Conservation (phyloP, 2,329 filamentous ascomycete species). For the Amphichorda felina region DNA sequence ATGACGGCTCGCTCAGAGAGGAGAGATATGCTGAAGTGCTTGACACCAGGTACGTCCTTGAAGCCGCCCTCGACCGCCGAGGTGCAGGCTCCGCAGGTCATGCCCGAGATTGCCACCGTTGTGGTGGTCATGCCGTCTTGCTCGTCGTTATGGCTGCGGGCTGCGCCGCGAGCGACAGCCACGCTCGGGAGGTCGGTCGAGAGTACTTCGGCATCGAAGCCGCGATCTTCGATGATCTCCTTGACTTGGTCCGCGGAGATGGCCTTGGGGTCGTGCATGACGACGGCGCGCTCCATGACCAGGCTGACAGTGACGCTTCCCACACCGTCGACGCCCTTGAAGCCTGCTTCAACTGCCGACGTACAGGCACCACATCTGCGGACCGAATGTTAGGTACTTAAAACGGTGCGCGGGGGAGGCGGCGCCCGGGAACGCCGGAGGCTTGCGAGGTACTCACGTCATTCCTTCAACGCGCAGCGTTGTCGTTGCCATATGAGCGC, state of each 20-base stretch:
- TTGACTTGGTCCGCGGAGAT: slow-evolving; percentile 65
- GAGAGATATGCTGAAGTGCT: slow-evolving; percentile 69
- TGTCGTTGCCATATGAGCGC: slow-evolving; percentile 71
- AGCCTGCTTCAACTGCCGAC: slow-evolving; percentile 85
- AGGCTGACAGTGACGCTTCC: slow-evolving; percentile 84
- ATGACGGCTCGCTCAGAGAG: slow-evolving; percentile 78
- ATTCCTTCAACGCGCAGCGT: slow-evolving; percentile 85
- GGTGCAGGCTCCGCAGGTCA: slow-evolving; percentile 87
- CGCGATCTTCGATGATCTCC: slow-evolving; percentile 82
- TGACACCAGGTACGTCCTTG: slow-evolving; percentile 60
- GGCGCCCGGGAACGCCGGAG: not conserved
- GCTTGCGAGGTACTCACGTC: slow-evolving; percentile 39
- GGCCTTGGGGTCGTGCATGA: slow-evolving; percentile 71
- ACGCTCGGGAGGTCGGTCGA: slow-evolving; percentile 61
- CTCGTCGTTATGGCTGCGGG: slow-evolving; percentile 20
- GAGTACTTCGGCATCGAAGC: slow-evolving; percentile 86
- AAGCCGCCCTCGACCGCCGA: slow-evolving; percentile 76
- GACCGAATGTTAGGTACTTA: slow-evolving; percentile 9
- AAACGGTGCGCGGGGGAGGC: not conserved
- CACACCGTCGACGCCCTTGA: slow-evolving; percentile 70
- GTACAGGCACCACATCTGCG: slow-evolving; percentile 85
- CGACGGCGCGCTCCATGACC: slow-evolving; percentile 90
- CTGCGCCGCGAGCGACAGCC: slow-evolving; percentile 14
- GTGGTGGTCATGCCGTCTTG: slow-evolving; percentile 46
- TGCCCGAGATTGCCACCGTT: slow-evolving; percentile 69